Conservation (phyloP, 495 filamentous ascomycete genomes). For the Talaromyces proteolyticus region DNA sequence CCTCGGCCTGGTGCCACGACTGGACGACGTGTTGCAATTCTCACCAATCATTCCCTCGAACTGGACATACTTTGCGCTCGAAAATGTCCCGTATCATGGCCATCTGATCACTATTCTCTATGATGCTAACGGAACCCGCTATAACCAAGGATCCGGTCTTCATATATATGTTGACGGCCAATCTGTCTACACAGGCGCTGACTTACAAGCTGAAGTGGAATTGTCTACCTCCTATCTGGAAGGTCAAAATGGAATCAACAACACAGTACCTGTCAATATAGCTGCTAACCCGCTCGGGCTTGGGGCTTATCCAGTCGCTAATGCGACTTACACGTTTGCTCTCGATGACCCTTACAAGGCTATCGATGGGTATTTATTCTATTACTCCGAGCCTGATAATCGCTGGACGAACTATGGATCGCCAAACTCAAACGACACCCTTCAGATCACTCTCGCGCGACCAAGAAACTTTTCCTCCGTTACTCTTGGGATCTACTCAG, state of each 20-base stretch:
- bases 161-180: conserved; percentile 30
- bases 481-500: conserved; percentile 30
- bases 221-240: conserved; percentile 6
- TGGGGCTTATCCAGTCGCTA: conserved; percentile 25
- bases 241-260: conserved; percentile 7
- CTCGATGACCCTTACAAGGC: conserved; percentile 30
- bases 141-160: conserved; percentile 22
- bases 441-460: conserved; percentile 32
- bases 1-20: conserved; percentile 30
- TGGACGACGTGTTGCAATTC: conserved; percentile 26
- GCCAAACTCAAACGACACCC: conserved; percentile 23
- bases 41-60: conserved; percentile 32
- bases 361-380: conserved; percentile 38
- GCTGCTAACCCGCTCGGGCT: conserved; percentile 33
- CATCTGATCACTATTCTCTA: conserved; percentile 32
- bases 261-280: conserved; percentile 29
- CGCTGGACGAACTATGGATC: conserved; percentile 39
- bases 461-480: conserved; percentile 29
- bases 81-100: conserved; percentile 38
- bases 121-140: conserved; percentile 30
- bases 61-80: conserved; percentile 39
- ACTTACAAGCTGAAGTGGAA: conserved; percentile 10
- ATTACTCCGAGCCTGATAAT: conserved; percentile 35
- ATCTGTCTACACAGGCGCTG: conserved; percentile 15
- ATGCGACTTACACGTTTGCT: conserved; percentile 25